Conservation (phyloP, 1,139 yeast species). For the Magnusiomyces ingens region DNA sequence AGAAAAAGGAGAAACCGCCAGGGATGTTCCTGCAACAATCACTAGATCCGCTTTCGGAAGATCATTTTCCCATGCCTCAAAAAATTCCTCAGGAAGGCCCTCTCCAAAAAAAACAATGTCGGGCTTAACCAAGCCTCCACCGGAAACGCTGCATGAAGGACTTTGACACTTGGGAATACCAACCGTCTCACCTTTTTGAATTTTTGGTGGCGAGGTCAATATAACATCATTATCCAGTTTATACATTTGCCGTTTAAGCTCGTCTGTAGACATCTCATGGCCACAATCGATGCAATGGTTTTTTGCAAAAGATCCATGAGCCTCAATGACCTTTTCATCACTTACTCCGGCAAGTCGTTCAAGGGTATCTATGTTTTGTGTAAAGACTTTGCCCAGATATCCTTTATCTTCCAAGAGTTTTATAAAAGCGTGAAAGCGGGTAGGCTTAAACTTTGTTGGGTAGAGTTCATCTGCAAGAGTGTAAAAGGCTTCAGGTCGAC, state of each 20-base stretch:
- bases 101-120: conserved; percentile 94
- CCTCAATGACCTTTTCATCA: conserved; percentile 65
- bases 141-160: conserved; percentile 30
- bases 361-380: conserved; percentile 88
- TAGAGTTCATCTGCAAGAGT: conserved; percentile 75
- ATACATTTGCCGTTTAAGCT: conserved; percentile 43
- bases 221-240: not conserved
- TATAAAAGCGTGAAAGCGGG: conserved; percentile 70
- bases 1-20: conserved; percentile 88
- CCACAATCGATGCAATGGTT: conserved; percentile 78
- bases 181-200: conserved; percentile 18
- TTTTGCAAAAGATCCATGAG: conserved; percentile 87
- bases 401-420: conserved; percentile 58
- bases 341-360: conserved; percentile 78
- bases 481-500: conserved; percentile 77
- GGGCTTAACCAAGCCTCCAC: conserved; percentile 71
- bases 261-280: conserved; percentile 45
- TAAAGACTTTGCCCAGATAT: conserved; percentile 61
- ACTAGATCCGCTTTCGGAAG: conserved; percentile 54
- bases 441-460: conserved; percentile 83
- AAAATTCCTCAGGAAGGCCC: conserved; percentile 62
- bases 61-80: conserved; percentile 45
- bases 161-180: conserved; percentile 52
- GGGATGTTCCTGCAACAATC: conserved; percentile 86
- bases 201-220: conserved; percentile 21